Evolutionary conservation across 2,329 filamentous ascomycete genomes (phyloP).

Genomic region (Zymoseptoria passerinii): DNA sequence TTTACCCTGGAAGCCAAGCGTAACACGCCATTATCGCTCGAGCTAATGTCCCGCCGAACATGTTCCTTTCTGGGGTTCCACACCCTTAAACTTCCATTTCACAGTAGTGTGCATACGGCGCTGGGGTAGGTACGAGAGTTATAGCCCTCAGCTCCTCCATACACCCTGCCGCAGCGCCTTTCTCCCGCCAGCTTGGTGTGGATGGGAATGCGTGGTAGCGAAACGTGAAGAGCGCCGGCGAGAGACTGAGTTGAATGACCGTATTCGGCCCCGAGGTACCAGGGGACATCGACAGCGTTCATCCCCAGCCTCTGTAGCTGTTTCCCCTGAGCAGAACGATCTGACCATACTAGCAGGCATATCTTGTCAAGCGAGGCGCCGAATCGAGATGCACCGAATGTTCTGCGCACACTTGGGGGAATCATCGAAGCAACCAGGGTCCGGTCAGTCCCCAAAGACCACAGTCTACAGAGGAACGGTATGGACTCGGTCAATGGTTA

Average conservation of each 20-base stretch:
- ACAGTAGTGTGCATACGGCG: not conserved
- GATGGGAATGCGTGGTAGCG: too few species aligned
- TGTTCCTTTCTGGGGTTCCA: not conserved
- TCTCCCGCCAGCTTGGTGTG: too few species aligned
- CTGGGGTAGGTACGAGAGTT: not conserved
- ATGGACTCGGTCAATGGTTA: not conserved
- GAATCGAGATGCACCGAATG: not conserved
- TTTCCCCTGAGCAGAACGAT: not conserved
- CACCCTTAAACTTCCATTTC: not conserved
- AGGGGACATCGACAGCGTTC: not conserved
- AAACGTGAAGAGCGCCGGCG: not conserved
- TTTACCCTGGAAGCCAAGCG: not conserved
- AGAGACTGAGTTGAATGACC: not conserved
- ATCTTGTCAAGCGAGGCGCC: not conserved
- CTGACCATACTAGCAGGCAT: not conserved
- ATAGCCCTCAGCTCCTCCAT: not conserved
- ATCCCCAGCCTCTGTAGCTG: not conserved
- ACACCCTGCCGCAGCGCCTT: not conserved
- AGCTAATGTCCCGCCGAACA: not conserved
- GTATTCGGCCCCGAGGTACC: not conserved
- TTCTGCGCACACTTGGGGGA: not conserved
- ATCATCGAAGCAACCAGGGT: not conserved
- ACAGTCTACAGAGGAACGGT: not conserved
- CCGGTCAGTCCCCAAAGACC: not conserved
- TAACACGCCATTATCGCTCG: not conserved